Evolutionary conservation across 2,329 filamentous ascomycete genomes (phyloP).

Genomic region (Aspergillus felis): DNA sequence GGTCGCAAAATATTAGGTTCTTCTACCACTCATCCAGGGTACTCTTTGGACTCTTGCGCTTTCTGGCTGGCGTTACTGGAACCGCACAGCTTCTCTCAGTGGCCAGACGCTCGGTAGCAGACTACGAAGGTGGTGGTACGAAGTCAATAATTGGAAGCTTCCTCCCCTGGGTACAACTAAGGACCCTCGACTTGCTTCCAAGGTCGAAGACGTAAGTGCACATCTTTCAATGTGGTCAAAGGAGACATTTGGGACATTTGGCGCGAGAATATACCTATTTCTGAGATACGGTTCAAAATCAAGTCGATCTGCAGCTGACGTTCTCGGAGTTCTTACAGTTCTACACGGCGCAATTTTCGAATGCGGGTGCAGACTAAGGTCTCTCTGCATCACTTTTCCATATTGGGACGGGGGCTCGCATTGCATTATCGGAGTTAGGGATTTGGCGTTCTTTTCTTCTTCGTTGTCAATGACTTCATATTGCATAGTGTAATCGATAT

Average conservation of each 20-base stretch:
- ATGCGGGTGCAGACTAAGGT: slow-evolving; percentile 27
- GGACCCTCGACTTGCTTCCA: slow-evolving; percentile 31
- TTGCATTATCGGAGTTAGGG: slow-evolving; percentile 16
- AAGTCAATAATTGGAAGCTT: slow-evolving; percentile 83
- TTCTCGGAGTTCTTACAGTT: slow-evolving; percentile 34
- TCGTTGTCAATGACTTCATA: neutral
- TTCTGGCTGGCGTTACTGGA: slow-evolving; percentile 87
- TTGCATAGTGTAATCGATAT: neutral
- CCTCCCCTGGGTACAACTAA: slow-evolving; percentile 42
- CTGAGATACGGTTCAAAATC: neutral
- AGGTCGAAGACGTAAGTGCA: slow-evolving; percentile 43
- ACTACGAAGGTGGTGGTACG: slow-evolving; percentile 89
- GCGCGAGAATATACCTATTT: neutral
- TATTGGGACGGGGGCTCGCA: neutral
- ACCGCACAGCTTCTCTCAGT: slow-evolving; percentile 69
- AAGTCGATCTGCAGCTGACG: slow-evolving; percentile 21
- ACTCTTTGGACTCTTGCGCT: slow-evolving; percentile 82
- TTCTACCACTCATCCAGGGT: slow-evolving; percentile 85
- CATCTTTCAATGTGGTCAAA: neutral
- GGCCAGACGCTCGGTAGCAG: slow-evolving; percentile 73
- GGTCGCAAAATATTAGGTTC: slow-evolving; percentile 52
- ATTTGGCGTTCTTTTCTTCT: slow-evolving; percentile 4
- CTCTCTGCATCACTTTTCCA: neutral
- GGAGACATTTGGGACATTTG: neutral
- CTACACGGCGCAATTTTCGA: slow-evolving; percentile 34